Evolutionary conservation across 352 stramenopile species (phyloP), one percentile per base, ranked within the genome.

Genomic region (Phytophthora uliginosa): DNA sequence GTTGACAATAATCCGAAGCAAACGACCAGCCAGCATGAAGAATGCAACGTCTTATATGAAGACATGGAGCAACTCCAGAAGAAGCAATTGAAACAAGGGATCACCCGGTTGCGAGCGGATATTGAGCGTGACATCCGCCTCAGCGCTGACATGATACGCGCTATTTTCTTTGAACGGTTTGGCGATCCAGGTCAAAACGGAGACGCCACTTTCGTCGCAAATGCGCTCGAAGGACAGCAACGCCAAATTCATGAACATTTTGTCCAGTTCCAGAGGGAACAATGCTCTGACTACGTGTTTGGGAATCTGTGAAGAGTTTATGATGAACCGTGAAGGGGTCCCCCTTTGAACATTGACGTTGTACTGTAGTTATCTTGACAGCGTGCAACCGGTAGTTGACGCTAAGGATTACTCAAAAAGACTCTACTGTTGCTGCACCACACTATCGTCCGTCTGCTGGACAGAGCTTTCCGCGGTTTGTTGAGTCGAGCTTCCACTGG

Each of bases 211-310:
- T 74, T 75, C 34, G 53, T 78, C 6, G 34, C 50, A 5, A 71
- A 63, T n/a, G 17, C 75, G 24, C 34, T 78, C 2, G 50, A 65
- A 17, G 55, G 36, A 10, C 66, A 75, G 26, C 60, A 78, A 20
- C 55, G 63, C 33, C 54, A 63, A 33, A 45, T 78, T 61, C 45
- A 34, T 17, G 12, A 55, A 3, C 59, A 5, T 7, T 68, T 78
- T 47, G 38, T 15, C 2, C 24, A 56, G 13, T 68, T 78, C 26
- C 60, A 67, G 51, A 47, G 55, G 0, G 61, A 71, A 12, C 50
- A 66, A 18, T 54, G 12, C 7, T 53, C 52, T 7, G n/a, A 12
- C 7, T 69, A 50, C 28, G 31, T 18, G 8, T 69, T 69, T 33
- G n/a, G 31, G 24, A 50, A 28, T 3, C 1, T 6, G 8, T 20